Percentiles rank a stretch among this genome's conserved stretches.
These are phyloP conservation scores for Pseudoscleropodium purum DNA, from an alignment of 225 moss, liverwort and hornwort species.

Conservation along the genomic window DNA sequence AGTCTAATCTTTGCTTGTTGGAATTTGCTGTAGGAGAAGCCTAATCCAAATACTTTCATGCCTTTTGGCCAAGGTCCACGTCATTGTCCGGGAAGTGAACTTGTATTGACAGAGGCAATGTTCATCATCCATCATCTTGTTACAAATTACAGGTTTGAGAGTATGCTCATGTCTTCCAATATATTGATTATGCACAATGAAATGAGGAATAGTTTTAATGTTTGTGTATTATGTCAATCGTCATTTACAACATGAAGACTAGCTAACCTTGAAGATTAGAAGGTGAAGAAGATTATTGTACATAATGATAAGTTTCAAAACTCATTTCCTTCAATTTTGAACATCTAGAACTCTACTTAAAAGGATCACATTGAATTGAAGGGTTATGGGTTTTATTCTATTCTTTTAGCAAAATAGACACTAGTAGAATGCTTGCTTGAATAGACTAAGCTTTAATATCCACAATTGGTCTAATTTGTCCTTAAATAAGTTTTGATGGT, in stretches of 20 bases:
- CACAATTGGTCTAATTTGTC: not conserved
- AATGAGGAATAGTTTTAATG: too few species aligned
- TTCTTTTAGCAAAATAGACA: not conserved
- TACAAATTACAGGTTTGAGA: not conserved
- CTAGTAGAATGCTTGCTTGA: not conserved
- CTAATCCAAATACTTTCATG: not conserved
- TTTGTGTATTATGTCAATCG: not conserved
- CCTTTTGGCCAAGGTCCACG: constrained; percentile 1
- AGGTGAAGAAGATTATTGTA: not conserved
- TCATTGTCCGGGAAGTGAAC: constrained; percentile 4
- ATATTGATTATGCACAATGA: not conserved
- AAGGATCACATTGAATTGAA: not conserved
- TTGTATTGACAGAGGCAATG: not conserved
- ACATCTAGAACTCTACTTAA: too few species aligned
- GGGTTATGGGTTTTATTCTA: not conserved
- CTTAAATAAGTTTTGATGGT: not conserved
- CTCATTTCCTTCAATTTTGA: not conserved
- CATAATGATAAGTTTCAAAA: not conserved
- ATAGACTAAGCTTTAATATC: not conserved
- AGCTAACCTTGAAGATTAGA: not conserved
- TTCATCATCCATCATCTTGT: constrained; percentile 10
- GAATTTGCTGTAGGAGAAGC: not conserved
- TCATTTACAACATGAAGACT: not conserved
- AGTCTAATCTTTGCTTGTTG: not conserved
- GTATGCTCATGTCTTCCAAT: too few species aligned